These are phyloP conservation scores for Ascochyta fabae DNA, from an alignment of 2,329 filamentous ascomycete species.

Conservation along the genomic window DNA sequence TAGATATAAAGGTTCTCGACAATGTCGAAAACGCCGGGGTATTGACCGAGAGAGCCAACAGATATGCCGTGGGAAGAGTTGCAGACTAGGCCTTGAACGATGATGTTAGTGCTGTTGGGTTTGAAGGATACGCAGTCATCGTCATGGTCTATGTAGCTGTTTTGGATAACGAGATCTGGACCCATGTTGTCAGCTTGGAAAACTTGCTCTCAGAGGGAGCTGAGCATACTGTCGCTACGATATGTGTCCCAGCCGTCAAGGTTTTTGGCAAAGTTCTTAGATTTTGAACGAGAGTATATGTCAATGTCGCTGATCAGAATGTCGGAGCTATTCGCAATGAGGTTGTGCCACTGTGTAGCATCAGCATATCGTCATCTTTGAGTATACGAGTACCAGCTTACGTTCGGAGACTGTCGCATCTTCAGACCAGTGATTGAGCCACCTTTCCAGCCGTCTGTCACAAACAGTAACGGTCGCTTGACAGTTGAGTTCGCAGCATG, in stretches of 20 bases:
- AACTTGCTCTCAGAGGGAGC: not conserved
- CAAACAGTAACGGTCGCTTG: slow-evolving; percentile 63
- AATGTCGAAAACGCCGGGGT: slow-evolving; percentile 67
- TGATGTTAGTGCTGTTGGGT: slow-evolving; percentile 71
- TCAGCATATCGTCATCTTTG: too few relatives aligned
- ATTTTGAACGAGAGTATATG: slow-evolving; percentile 61
- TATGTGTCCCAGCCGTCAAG: slow-evolving; percentile 70
- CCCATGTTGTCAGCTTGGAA: not conserved
- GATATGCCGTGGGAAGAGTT: slow-evolving; percentile 75
- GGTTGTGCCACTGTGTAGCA: slow-evolving; percentile 64
- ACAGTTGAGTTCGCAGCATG: slow-evolving; percentile 64
- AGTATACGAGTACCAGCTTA: slow-evolving; percentile 49
- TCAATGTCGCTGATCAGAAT: slow-evolving; percentile 68
- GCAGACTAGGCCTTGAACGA: slow-evolving; percentile 71
- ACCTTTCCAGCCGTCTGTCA: slow-evolving; percentile 29
- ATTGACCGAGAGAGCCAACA: slow-evolving; percentile 73
- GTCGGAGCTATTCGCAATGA: slow-evolving; percentile 70
- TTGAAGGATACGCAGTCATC: slow-evolving; percentile 79
- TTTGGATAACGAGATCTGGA: slow-evolving; percentile 67
- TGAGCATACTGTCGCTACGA: slow-evolving; percentile 54
- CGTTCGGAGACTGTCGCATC: slow-evolving; percentile 49
- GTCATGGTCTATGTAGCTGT: slow-evolving; percentile 68
- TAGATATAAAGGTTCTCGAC: slow-evolving; percentile 67
- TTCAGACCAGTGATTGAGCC: not conserved
- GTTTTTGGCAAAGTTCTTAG: slow-evolving; percentile 65